Evolutionary conservation across 805 yeast genomes (phyloP).

Genomic region (Yamadazyma phyllophila): DNA sequence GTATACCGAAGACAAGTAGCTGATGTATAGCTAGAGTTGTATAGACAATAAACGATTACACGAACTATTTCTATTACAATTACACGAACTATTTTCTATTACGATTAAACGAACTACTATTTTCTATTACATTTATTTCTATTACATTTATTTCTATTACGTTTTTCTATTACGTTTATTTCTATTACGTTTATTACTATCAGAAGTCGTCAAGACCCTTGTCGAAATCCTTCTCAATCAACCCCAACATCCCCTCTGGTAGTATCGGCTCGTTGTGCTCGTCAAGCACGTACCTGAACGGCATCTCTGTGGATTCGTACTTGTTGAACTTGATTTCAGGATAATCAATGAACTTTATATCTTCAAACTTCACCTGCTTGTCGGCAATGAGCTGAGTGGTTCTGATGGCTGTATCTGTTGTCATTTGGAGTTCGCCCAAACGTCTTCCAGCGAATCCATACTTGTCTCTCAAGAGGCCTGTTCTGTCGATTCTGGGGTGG

Average conservation of each 20-base stretch:
- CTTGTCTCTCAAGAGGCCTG: slow-evolving; percentile 77
- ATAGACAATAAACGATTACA: background rate
- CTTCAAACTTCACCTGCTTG: slow-evolving; percentile 54
- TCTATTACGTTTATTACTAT: too few relatives aligned
- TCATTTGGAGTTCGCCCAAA: slow-evolving; percentile 88
- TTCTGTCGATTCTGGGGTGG: slow-evolving; percentile 90
- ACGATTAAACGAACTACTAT: too few relatives aligned
- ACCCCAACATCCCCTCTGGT: slow-evolving; percentile 87
- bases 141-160: too few relatives aligned
- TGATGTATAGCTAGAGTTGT: background rate
- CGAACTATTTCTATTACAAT: too few relatives aligned
- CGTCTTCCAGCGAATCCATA: slow-evolving; percentile 87
- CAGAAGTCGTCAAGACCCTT: slow-evolving; percentile 78
- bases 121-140: too few relatives aligned
- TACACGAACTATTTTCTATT: too few relatives aligned
- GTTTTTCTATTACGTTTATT: too few relatives aligned
- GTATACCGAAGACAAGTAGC: slow-evolving; percentile 15
- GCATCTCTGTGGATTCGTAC: slow-evolving; percentile 96
- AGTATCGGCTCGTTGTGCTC: slow-evolving; percentile 67
- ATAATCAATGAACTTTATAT: slow-evolving; percentile 82
- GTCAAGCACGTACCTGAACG: slow-evolving; percentile 84
- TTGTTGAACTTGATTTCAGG: slow-evolving; percentile 89
- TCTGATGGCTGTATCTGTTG: slow-evolving; percentile 95
- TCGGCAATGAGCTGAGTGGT: slow-evolving; percentile 81
- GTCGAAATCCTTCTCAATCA: slow-evolving; percentile 83